Base-by-base conservation (phyloP, 805 yeast species). In the Wickerhamiella brachini region DNA sequence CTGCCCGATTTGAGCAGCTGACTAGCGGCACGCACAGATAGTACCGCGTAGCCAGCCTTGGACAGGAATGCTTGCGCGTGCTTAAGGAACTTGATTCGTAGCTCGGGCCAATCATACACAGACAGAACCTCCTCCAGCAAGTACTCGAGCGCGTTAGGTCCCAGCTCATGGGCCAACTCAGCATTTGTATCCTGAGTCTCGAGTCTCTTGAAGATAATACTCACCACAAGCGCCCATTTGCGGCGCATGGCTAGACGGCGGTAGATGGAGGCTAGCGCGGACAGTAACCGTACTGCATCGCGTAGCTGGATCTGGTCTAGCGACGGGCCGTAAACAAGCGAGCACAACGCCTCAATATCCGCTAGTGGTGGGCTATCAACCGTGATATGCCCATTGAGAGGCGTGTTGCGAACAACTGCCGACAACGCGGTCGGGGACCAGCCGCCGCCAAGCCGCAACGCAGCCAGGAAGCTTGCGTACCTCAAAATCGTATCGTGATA, bases 401-500 rank as follows among this genome's bases (percentile, higher is more conserved):
- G 62, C 5, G 64, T 60, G 12, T 71, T 68, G 13, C 72, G 68
- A 2, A 81, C 73, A 4, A 81, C 66, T 13, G 71, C 64, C 6
- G 72, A 68, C 34, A 79, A 62, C 0, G 74, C 68, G 0, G 62
- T 62, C 1, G 65, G 59, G 21, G 72, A 71, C 54, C 80, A 65
- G 4, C 74, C 76, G 8, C 77, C 77, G 34, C 77, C 75, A 2
- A 73, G 61, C 54, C 72, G 72, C 4, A 79, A 63, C 9, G 71
- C 63, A 26, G 81, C 72, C 74, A 83, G 74, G 49, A 85, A 73
- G 51, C 79, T 78, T 21, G 81, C 67, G 49, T 73, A 76, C 53
- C 96, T 72, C 31, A 88, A 57, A 2, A 84, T 69, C 1, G 82
- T 72, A 56, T 87, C 95, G 44, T 83, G 78, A 56, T 79, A 84